Evolutionary conservation across 495 filamentous ascomycete genomes (phyloP), one percentile per base, ranked within the genome.

Genomic region (Penicillium parvum): DNA sequence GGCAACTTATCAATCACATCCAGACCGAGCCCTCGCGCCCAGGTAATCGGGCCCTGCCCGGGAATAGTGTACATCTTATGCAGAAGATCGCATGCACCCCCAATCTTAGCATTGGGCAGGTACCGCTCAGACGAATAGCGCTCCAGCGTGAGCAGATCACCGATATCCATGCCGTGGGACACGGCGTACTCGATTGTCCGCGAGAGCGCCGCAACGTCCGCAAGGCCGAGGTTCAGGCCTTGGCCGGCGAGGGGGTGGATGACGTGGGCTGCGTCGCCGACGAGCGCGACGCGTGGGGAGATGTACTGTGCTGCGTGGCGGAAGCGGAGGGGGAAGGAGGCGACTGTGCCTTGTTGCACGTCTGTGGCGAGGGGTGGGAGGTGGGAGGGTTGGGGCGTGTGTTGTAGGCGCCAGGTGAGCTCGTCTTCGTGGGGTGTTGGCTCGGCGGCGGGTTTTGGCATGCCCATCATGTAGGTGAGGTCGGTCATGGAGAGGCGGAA

Each of bases 221-320:
- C 88, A 41, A 95, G 80, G 3, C 92, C 92, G 53, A 94, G 88
- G 57, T 98, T 98, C 11, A 98, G 76, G 1, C 92, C 92, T 60
- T 97, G 92, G 4, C 92, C 92, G 1, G 90, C 92, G 18, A 98
- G 79, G 0, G 92, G 92, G 60, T 98, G 92, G 52, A 95, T 81
- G 18, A 89, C 90, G 59, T 98, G 92, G 6, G 92, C 94, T 3
- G 92, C 92, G 53, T 98, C 92, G 36, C 90, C 92, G 26, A 96
- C 78, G 1, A 98, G 77, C 0, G 90, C 92, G 7, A 95, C 72
- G 3, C 92, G 83, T 48, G 92, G 85, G 1, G 83, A 86, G 45
- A 90, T 86, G 65, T 98, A 98, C 3, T 88, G 86, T 42, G 89
- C 84, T 5, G 92, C 88, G 55, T 98, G 94, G 7, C 91, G 79